Evolutionary conservation across 345 rosid species (phyloP).

Genomic region (Linum lewisii): DNA sequence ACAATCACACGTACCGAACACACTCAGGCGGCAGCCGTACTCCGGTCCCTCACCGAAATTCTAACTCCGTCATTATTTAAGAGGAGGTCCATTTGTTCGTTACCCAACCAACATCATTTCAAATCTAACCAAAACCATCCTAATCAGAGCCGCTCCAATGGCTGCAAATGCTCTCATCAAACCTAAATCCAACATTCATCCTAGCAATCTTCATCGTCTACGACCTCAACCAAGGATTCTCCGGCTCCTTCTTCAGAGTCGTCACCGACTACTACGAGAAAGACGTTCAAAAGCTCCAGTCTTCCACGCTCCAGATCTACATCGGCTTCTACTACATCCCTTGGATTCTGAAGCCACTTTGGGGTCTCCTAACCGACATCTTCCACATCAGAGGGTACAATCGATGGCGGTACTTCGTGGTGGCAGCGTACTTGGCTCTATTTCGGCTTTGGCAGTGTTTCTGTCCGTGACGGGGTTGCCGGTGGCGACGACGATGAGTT

Average conservation of each 20-base stretch:
- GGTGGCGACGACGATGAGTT: constrained; percentile 40
- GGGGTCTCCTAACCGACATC: constrained; percentile 75
- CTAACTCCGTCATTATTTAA: too few relatives aligned
- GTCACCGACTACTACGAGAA: constrained; percentile 79
- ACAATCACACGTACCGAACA: too few relatives aligned
- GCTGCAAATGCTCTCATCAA: constrained; percentile 55
- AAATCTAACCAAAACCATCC: constrained; percentile 13
- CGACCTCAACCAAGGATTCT: constrained; percentile 68
- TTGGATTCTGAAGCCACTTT: constrained; percentile 70
- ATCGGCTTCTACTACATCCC: constrained; percentile 65
- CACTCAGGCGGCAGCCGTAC: too few relatives aligned
- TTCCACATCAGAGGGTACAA: constrained; percentile 57
- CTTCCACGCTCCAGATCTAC: constrained; percentile 65
- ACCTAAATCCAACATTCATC: constrained; percentile 52
- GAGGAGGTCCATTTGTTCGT: too few relatives aligned
- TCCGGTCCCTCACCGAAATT: too few relatives aligned
- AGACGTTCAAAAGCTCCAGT: constrained; percentile 71
- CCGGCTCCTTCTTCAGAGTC: constrained; percentile 63
- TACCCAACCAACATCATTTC: too few relatives aligned
- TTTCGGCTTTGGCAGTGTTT: constrained; percentile 42
- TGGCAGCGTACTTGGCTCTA: constrained; percentile 49
- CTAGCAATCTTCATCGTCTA: constrained; percentile 57
- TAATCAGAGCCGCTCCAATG: constrained; percentile 61
- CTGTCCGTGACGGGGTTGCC: constrained; percentile 35
- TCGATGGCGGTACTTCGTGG: constrained; percentile 59